Base-by-base conservation (phyloP, 352 stramenopile species). In the Phytopythium cucurbitacearum region DNA sequence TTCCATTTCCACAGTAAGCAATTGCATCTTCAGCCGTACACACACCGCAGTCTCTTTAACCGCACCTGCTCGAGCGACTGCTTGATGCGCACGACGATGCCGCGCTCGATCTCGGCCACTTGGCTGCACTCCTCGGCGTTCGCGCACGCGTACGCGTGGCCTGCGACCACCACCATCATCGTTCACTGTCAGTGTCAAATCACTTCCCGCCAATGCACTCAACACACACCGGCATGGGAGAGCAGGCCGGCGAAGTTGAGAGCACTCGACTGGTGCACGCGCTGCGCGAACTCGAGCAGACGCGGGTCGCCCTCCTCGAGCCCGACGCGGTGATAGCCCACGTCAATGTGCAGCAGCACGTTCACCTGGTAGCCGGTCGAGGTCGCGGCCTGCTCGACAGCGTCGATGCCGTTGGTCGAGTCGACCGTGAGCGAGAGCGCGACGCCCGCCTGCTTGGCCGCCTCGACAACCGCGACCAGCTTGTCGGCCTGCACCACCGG, bases 281-380 rank as follows among this genome's bases (percentile, higher is more conserved):
- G 64, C 48, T 69, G 51, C 6, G 76, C 77, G 39, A 89, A 67
- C 53, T 71, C 59, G 5, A 80, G 60, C 38, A 91, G 62, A 8
- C 60, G 63, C 9, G 73, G 67, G 33, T 89, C 76, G 34, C 65
- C 50, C 44, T 85, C 69, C 42, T 89, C 80, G 15, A 91, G 55
- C 2, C 77, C 80, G 32, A 89, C 80, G 21, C 80, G 80, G 58
- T 91, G 77, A 47, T 91, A 91, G 35, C 80, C 80, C 0, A 88
- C 76, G 40, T 88, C 80, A 21, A 91, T 76, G 42, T 91, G 78
- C 41, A 91, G 59, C 51, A 91, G 65, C 39, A 88, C 62, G n/a
- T 73, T 73, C 16, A 84, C 52, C 3, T 38, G 56, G 55, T 67
- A 77, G 42, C 76, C 67, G 54, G 60, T 71, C 45, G 64, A 50